Percentiles rank a stretch among this genome's conserved stretches.
phyloP scores from a whole-genome alignment of 2,329 filamentous ascomycete genomes.

The Ascochyta viciae-villosae region DNA sequence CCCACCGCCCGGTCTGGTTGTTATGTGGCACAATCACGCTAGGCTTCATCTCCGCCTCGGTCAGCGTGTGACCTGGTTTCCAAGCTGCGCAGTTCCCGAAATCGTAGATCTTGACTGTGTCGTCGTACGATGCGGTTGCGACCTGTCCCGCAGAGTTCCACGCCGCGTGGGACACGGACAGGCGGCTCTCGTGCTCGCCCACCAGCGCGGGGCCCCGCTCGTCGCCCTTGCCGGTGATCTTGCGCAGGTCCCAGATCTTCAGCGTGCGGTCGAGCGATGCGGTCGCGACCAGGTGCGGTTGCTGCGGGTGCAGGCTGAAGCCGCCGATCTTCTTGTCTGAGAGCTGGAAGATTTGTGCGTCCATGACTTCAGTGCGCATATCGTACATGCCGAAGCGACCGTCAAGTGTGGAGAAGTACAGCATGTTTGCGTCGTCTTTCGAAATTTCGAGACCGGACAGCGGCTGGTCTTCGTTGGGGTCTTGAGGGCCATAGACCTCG shows the following conservation, averaged over 20 bases:
- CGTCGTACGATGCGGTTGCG: slow-evolving; percentile 92
- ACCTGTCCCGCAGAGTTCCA: slow-evolving; percentile 87
- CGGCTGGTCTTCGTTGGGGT: slow-evolving; percentile 74
- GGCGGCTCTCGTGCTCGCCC: slow-evolving; percentile 79
- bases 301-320: slow-evolving; percentile 80
- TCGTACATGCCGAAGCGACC: slow-evolving; percentile 85
- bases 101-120: slow-evolving; percentile 91
- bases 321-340: slow-evolving; percentile 96
- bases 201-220: slow-evolving; percentile 70
- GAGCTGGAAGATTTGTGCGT: slow-evolving; percentile 74
- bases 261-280: slow-evolving; percentile 88
- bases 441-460: slow-evolving; percentile 86
- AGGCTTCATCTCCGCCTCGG: slow-evolving; percentile 71
- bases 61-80: slow-evolving; percentile 66
- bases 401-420: slow-evolving; percentile 88
- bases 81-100: slow-evolving; percentile 60
- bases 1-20: slow-evolving; percentile 94
- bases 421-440: slow-evolving; percentile 69
- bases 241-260: slow-evolving; percentile 91
- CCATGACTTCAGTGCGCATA: slow-evolving; percentile 64
- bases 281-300: slow-evolving; percentile 84
- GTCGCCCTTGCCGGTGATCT: slow-evolving; percentile 71
- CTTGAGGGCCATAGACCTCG: slow-evolving; percentile 79
- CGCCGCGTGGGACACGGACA: slow-evolving; percentile 91
- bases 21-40: slow-evolving; percentile 78